These are phyloP conservation scores for Gypsophila paniculata DNA, from an alignment of 179 eudicot genomes.

Conservation along the genomic window DNA sequence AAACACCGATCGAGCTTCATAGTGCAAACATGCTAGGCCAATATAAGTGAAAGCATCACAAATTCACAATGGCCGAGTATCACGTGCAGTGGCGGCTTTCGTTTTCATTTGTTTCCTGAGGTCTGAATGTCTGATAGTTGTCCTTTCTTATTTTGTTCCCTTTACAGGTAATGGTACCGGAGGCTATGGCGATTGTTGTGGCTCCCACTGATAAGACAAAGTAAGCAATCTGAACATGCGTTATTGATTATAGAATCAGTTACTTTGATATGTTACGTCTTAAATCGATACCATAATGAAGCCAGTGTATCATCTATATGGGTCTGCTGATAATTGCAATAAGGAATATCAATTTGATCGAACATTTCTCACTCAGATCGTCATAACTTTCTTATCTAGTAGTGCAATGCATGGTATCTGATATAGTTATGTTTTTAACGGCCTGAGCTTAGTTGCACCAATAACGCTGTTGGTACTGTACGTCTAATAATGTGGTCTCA, in stretches of 20 bases:
- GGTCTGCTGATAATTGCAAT: background rate
- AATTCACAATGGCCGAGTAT: too few species aligned
- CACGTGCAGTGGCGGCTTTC: too few species aligned
- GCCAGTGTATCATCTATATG: background rate
- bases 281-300: conserved; percentile 1
- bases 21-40: too few species aligned
- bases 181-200: conserved; percentile 75
- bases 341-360: background rate
- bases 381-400: background rate
- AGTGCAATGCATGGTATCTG: too few species aligned
- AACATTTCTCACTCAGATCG: background rate
- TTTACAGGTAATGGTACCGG: conserved; percentile 75
- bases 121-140: conserved; percentile 9
- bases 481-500: too few species aligned
- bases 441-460: too few species aligned
- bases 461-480: too few species aligned
- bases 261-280: background rate
- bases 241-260: background rate
- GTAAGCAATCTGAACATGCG: conserved; percentile 29
- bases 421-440: too few species aligned
- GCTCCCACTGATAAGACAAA: conserved; percentile 75
- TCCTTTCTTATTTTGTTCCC: conserved; percentile 9
- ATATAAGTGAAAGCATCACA: too few species aligned
- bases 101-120: too few species aligned
- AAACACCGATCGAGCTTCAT: background rate